Evolutionary conservation across 495 filamentous ascomycete genomes (phyloP), one percentile per base, ranked within the genome.

Genomic region (Trichoderma erinaceum): DNA sequence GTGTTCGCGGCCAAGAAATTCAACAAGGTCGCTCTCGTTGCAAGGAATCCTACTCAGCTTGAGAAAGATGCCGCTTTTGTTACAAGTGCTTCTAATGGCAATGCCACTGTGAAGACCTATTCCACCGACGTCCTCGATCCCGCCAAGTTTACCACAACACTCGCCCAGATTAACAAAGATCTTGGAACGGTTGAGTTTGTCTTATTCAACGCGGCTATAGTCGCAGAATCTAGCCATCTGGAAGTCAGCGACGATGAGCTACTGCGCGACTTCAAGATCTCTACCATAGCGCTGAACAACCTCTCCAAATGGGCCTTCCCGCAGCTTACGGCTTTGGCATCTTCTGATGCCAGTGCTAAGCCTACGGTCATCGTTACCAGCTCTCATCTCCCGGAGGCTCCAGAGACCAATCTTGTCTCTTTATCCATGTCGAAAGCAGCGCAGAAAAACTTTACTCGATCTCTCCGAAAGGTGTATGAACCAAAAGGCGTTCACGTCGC

Each of bases 391-490:
- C 74, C 74, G 48, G 67, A 71, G 35, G 41, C 75, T 13, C 79
- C 79, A 0, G 70, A 76, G 48, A 79, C 78, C 11, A 64, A 74
- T 44, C 65, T 81, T 21, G 79, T 82, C 56, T 72, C 77, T 0
- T 71, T 82, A 27, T 78, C 75, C n/a, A 65, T 82, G 41, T 73
- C 70, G 46, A 82, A 82, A 71, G 77, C 78, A 0, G 75, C 78
- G 6, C 80, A 82, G 68, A 67, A 75, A 21, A 81, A 77, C 69
- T 67, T 81, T 56, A 73, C 78, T 58, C 70, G 74, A 66, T 75
- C 70, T 46, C 65, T 82, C 44, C 61, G 70, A 25, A 58, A 72
- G 58, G 69, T 72, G 7, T 79, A 75, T 52, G 68, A 56, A 4
- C 44, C 70, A 8, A 66, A 71, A 43, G 79, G 77, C 41, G 73